phyloP scores from a whole-genome alignment of 1,284 basidiomycete species.

The Wallemia ichthyophaga region DNA sequence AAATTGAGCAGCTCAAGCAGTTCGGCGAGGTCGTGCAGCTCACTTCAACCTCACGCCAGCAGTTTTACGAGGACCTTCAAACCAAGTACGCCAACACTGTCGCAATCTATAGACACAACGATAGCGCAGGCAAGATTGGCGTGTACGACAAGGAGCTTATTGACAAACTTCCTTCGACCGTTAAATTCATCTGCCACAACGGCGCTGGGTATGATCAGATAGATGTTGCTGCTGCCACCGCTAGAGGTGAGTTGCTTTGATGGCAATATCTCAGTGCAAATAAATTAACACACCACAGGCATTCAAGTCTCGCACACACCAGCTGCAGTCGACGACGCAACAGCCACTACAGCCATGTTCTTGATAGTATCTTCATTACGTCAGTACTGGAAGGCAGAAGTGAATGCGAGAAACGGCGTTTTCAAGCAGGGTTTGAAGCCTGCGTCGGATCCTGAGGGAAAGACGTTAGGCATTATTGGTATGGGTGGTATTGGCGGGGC shows the following conservation, averaged over 20 bases:
- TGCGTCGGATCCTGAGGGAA: conserved; percentile 42
- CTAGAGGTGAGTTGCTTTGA: conserved; percentile 22
- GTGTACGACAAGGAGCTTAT: conserved; percentile 51
- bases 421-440: conserved; percentile 28
- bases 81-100: conserved; percentile 30
- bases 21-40: background rate
- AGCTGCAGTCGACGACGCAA: conserved; percentile 65
- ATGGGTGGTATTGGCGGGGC: conserved; percentile 53
- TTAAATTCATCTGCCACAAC: conserved; percentile 69
- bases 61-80: conserved; percentile 1
- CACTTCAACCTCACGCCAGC: conserved; percentile 1
- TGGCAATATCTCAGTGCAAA: conserved; percentile 1
- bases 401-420: conserved; percentile 25
- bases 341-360: conserved; percentile 62
- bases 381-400: conserved; percentile 41
- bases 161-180: conserved; percentile 27
- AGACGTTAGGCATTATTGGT: conserved; percentile 56
- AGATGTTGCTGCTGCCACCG: conserved; percentile 40
- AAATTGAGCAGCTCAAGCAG: conserved; percentile 1
- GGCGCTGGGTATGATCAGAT: conserved; percentile 78
- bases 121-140: conserved; percentile 32
- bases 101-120: conserved; percentile 50
- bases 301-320: conserved; percentile 74
- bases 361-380: conserved; percentile 56
- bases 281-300: conserved; percentile 20